These are phyloP conservation scores for Ophiocordyceps camponoti-floridani DNA, from an alignment of 2,329 filamentous ascomycete species.

Conservation along the genomic window DNA sequence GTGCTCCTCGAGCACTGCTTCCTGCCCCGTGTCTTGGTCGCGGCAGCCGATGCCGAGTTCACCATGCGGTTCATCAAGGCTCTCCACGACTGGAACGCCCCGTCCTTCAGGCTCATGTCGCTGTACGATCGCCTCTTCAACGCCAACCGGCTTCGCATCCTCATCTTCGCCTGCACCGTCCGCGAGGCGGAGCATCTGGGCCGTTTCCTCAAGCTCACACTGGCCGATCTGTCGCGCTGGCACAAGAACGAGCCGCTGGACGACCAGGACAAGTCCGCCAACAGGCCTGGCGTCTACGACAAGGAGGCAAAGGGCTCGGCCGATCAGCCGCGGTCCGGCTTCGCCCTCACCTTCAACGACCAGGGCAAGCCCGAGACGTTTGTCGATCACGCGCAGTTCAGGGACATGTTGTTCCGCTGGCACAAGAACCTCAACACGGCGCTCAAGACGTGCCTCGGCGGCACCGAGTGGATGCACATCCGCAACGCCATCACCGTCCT, in stretches of 20 bases:
- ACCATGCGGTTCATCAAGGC: slow-evolving; percentile 74
- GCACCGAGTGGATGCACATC: slow-evolving; percentile 92
- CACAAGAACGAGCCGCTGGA: slow-evolving; percentile 47
- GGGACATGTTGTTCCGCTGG: slow-evolving; percentile 75
- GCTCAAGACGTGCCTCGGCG: slow-evolving; percentile 63
- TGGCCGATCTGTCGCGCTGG: slow-evolving; percentile 70
- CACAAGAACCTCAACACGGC: slow-evolving; percentile 68
- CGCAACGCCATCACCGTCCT: slow-evolving; percentile 85
- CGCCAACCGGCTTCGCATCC: slow-evolving; percentile 58
- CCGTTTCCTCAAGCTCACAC: slow-evolving; percentile 66
- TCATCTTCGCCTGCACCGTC: slow-evolving; percentile 80
- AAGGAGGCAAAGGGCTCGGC: slow-evolving; percentile 46
- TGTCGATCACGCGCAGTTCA: slow-evolving; percentile 73
- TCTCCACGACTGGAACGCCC: slow-evolving; percentile 67
- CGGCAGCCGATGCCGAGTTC: slow-evolving; percentile 76
- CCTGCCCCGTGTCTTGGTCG: slow-evolving; percentile 70
- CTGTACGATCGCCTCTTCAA: slow-evolving; percentile 74
- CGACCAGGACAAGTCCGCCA: slow-evolving; percentile 16
- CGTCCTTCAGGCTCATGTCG: slow-evolving; percentile 73
- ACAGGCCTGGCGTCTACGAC: slow-evolving; percentile 54
- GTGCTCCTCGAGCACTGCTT: slow-evolving; percentile 79
- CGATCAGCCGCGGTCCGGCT: slow-evolving; percentile 50
- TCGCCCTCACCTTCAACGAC: slow-evolving; percentile 54
- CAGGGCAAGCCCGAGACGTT: slow-evolving; percentile 49
- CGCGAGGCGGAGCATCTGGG: slow-evolving; percentile 88